Evolutionary conservation across 495 filamentous ascomycete genomes (phyloP).

Genomic region (Penicillium cataractarum): DNA sequence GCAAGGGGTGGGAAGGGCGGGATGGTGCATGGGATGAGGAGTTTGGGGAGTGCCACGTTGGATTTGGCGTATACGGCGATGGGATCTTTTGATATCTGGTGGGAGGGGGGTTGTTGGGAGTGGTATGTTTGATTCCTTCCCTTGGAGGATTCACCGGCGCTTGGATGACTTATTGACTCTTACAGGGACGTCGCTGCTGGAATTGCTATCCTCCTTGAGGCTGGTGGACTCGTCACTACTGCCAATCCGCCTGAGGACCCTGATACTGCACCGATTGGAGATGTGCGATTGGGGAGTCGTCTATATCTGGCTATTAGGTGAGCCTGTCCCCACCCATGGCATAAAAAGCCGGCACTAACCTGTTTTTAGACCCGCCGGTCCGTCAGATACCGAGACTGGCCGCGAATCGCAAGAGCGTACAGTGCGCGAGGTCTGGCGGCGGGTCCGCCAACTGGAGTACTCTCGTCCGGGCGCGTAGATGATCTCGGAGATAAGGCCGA

Average conservation of each 20-base stretch:
- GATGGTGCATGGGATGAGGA: slow-evolving; percentile 61
- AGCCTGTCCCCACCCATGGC: slow-evolving; percentile 10
- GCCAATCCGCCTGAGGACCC: slow-evolving; percentile 64
- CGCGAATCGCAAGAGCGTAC: slow-evolving; percentile 66
- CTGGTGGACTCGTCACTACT: slow-evolving; percentile 66
- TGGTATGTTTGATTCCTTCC: slow-evolving; percentile 41
- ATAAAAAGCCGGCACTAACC: background rate
- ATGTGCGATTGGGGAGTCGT: slow-evolving; percentile 61
- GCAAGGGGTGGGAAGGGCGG: slow-evolving; percentile 63
- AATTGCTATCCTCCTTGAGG: slow-evolving; percentile 58
- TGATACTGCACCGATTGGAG: slow-evolving; percentile 56
- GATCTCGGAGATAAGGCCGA: background rate
- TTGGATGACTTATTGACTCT: slow-evolving; percentile 9
- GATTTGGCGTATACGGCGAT: slow-evolving; percentile 61
- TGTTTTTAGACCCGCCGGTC: slow-evolving; percentile 58
- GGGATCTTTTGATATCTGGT: slow-evolving; percentile 61
- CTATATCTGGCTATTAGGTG: slow-evolving; percentile 68
- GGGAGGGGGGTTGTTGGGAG: slow-evolving; percentile 64
- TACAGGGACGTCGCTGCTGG: slow-evolving; percentile 58
- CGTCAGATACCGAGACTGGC: slow-evolving; percentile 60
- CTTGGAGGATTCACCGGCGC: no score
- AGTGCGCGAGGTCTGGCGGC: slow-evolving; percentile 68
- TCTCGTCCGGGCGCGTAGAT: slow-evolving; percentile 52
- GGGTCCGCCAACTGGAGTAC: slow-evolving; percentile 64
- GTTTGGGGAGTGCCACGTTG: slow-evolving; percentile 63